Conservation (phyloP, 164 flowering plant species). For the Chimonanthus salicifolius region DNA sequence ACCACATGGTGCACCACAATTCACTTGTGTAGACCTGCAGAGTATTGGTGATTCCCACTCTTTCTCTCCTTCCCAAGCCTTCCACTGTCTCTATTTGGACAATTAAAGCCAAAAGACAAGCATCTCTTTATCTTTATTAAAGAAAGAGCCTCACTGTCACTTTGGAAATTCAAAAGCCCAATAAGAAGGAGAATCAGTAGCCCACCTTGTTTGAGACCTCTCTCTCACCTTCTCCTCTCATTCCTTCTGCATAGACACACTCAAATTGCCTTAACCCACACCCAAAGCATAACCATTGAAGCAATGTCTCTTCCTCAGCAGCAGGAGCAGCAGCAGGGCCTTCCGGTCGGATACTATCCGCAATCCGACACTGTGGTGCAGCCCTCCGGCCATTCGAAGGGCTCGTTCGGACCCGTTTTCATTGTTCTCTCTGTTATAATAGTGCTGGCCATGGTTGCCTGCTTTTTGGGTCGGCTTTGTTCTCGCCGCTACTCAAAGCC, state of each 20-base stretch:
- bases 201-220: not conserved
- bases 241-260: not conserved
- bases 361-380: slow-evolving; percentile 10
- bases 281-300: slow-evolving; percentile 17
- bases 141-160: not conserved
- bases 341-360: slow-evolving; percentile 12
- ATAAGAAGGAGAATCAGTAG: too few species aligned
- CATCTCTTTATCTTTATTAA: slow-evolving; percentile 22
- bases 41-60: not conserved
- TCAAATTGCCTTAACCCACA: slow-evolving; percentile 1
- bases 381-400: slow-evolving; percentile 37
- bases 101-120: slow-evolving; percentile 7
- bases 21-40: too few species aligned
- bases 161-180: too few species aligned
- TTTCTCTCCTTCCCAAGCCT: slow-evolving; percentile 16
- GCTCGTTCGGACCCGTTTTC: slow-evolving; percentile 76
- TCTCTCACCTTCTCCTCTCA: not conserved
- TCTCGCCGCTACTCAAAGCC: slow-evolving; percentile 26
- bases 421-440: slow-evolving; percentile 62
- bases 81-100: not conserved
- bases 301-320: slow-evolving; percentile 10
- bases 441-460: slow-evolving; percentile 60
- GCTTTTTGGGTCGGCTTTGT: slow-evolving; percentile 61
- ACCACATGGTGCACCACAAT: too few species aligned
- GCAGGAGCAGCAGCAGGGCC: not conserved